These are phyloP conservation scores for Yamadazyma jaroonii DNA, from an alignment of 1,139 yeast genomes.

Conservation along the genomic window DNA sequence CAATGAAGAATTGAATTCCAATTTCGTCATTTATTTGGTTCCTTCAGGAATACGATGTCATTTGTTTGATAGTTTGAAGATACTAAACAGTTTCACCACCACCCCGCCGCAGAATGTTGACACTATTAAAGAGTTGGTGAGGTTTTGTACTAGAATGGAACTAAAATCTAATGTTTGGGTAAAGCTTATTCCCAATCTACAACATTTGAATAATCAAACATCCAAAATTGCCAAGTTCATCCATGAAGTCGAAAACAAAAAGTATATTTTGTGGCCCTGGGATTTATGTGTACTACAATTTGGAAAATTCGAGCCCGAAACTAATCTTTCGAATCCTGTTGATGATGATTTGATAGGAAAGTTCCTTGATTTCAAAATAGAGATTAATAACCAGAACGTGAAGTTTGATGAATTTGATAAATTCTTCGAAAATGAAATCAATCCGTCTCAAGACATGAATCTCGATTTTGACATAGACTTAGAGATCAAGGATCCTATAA, in stretches of 20 bases:
- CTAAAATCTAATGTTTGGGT: slow-evolving; percentile 46
- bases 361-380: slow-evolving; percentile 34
- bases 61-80: slow-evolving; percentile 43
- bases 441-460: not conserved
- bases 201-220: slow-evolving; percentile 66
- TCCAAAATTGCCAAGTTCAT: slow-evolving; percentile 57
- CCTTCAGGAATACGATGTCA: slow-evolving; percentile 79
- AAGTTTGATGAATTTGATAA: slow-evolving; percentile 3
- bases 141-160: slow-evolving; percentile 54
- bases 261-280: slow-evolving; percentile 71
- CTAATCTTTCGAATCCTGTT: slow-evolving; percentile 1
- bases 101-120: slow-evolving; percentile 53
- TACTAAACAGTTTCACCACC: slow-evolving; percentile 39
- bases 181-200: slow-evolving; percentile 62
- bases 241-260: slow-evolving; percentile 51
- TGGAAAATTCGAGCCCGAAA: slow-evolving; percentile 23
- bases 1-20: slow-evolving; percentile 12
- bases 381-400: slow-evolving; percentile 1
- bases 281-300: slow-evolving; percentile 59
- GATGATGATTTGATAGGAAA: slow-evolving; percentile 27
- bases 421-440: slow-evolving; percentile 1
- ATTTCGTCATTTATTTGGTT: slow-evolving; percentile 57
- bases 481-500: slow-evolving; percentile 3
- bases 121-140: slow-evolving; percentile 45
- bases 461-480: slow-evolving; percentile 1